These are phyloP conservation scores for Tetragonia tetragonoides DNA, from an alignment of 148 eudicot species.

Conservation along the genomic window DNA sequence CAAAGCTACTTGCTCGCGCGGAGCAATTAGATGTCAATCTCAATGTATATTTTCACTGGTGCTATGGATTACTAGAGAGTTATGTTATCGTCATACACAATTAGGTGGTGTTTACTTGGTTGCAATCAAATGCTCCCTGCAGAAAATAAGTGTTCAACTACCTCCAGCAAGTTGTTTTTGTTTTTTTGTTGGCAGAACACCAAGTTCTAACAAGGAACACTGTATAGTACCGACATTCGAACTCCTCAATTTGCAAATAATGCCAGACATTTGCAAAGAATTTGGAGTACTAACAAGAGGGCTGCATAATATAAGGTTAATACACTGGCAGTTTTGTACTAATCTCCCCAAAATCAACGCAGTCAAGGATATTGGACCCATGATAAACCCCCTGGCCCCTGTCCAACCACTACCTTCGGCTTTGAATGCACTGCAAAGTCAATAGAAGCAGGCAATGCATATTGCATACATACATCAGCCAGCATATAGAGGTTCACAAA, in stretches of 20 bases:
- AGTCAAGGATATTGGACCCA: background rate
- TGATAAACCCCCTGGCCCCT: background rate
- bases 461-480: background rate
- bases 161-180: background rate
- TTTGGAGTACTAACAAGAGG: background rate
- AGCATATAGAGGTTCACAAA: background rate
- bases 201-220: too few species aligned
- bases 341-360: background rate
- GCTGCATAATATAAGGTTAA: background rate
- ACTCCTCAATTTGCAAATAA: background rate
- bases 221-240: background rate
- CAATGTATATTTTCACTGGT: too few species aligned
- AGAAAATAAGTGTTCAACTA: background rate
- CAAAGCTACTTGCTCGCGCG: too few species aligned
- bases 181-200: too few species aligned
- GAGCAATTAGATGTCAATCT: too few species aligned
- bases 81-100: too few species aligned
- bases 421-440: slow-evolving; percentile 9
- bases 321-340: background rate
- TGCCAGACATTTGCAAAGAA: background rate
- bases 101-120: too few species aligned
- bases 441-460: slow-evolving; percentile 15
- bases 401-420: slow-evolving; percentile 9
- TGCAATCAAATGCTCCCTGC: background rate
- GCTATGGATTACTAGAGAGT: too few species aligned